Conservation (phyloP, 139 green algal species). For the Pseudopediastrum boryanum region DNA sequence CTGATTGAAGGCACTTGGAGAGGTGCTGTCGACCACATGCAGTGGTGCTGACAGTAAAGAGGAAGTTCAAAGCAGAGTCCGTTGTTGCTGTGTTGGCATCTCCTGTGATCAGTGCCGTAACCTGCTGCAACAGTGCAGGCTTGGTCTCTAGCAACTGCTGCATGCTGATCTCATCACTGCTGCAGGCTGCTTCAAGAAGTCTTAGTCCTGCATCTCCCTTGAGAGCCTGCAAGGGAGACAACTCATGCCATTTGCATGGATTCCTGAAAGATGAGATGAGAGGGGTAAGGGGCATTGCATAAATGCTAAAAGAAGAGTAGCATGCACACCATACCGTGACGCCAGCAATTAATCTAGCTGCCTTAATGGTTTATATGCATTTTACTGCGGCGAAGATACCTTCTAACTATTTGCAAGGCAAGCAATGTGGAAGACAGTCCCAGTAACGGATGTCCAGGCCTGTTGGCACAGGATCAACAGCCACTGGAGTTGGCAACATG, state of each 20-base stretch:
- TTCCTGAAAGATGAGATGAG: too few relatives aligned
- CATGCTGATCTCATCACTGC: neutral
- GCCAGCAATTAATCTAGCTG: too few relatives aligned
- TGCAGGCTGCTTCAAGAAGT: conserved; percentile 2
- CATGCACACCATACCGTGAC: too few relatives aligned
- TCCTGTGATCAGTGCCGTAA: neutral
- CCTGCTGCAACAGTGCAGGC: too few relatives aligned
- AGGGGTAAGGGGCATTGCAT: too few relatives aligned
- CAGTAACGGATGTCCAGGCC: too few relatives aligned
- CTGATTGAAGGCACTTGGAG: neutral
- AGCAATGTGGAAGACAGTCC: neutral
- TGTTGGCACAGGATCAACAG: too few relatives aligned
- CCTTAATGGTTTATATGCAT: too few relatives aligned
- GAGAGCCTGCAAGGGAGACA: neutral
- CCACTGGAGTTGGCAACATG: neutral
- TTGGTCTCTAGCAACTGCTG: too few relatives aligned
- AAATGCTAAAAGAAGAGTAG: too few relatives aligned
- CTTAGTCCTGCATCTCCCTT: conserved; percentile 4
- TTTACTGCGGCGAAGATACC: neutral
- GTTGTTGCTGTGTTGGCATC: neutral
- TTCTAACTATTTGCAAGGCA: neutral
- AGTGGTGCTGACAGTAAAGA: neutral
- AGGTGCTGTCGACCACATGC: conserved; percentile 11
- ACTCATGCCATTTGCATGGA: too few relatives aligned
- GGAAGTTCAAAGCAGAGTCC: conserved; percentile 6